Evolutionary conservation across 768 basidiomycete genomes (phyloP).

Genomic region (Auricularia heimuer): DNA sequence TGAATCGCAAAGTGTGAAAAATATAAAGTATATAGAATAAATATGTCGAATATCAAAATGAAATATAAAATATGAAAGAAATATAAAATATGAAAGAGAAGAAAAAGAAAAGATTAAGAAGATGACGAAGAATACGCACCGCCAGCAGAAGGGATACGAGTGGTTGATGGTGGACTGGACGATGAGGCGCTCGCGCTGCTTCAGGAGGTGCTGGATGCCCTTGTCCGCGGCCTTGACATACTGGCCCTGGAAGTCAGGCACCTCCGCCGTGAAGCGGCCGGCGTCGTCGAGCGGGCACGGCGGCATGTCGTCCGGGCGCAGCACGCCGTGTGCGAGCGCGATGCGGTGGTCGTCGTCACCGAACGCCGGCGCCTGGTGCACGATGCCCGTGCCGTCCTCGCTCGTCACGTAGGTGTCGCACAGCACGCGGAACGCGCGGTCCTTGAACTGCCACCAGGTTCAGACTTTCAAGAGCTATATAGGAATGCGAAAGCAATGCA

Average conservation of each 20-base stretch:
- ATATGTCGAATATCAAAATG: too few relatives aligned
- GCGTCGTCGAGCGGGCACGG: constrained; percentile 92
- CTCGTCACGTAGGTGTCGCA: constrained; percentile 90
- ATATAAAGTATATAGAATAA: neutral
- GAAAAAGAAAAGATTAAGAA: too few relatives aligned
- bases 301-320: constrained; percentile 85
- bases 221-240: constrained; percentile 96
- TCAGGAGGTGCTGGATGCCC: constrained; percentile 83
- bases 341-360: constrained; percentile 99
- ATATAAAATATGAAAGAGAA: too few relatives aligned
- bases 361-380: constrained; percentile 96
- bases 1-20: neutral
- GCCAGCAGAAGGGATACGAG: constrained; percentile 97
- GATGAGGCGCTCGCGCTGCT: constrained; percentile 78
- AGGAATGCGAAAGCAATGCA: constrained; percentile 9
- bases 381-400: constrained; percentile 91
- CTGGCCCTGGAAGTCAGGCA: constrained; percentile 79
- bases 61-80: too few relatives aligned
- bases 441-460: constrained; percentile 55
- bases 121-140: constrained; percentile 31
- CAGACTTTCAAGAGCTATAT: constrained; percentile 4
- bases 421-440: constrained; percentile 82
- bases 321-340: constrained; percentile 70
- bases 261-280: constrained; percentile 80
- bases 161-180: constrained; percentile 82